Evolutionary conservation across 2,329 filamentous ascomycete species (phyloP), one percentile per base, ranked within the genome.

Genomic region (Clathrospora elynae): DNA sequence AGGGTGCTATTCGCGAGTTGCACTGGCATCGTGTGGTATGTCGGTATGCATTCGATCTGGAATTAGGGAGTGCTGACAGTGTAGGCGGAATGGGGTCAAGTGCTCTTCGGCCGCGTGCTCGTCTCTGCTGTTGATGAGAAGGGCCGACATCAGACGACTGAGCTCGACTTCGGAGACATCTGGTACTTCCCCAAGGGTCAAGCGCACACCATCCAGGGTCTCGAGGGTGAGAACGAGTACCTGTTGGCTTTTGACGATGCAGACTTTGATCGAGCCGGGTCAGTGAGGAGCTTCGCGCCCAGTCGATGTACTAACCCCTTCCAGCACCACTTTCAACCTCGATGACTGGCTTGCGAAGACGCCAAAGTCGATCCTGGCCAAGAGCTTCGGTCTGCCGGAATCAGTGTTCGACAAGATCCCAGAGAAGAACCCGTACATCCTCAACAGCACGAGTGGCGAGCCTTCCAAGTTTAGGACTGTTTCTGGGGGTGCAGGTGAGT

Each of bases 311-410:
- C 39, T 51, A 11, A 44, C 55, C 3, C 13, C 9, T n/a, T 30
- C 5, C 23, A 67, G 81, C n/a, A 85, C 82, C 0, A 87, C 85
- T 1, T 88, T 87, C 74, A 85, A 83, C 70, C 75, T 87, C 16
- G 83, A 84, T 50, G 84, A 88, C 70, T 87, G 84, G 84, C 75
- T 88, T 23, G 71, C 78, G 0, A 84, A 86, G 59, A 87, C 84
- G 0, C 84, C 85, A 0, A 80, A 78, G 40, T 71, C 74, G 1
- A 74, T 88, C 30, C 72, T 87, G 0, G 83, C 84, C 23, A 86
- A 85, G 71, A 87, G 87, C 71, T 87, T 87, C 51, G 82, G 82
- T 14, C 75, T 87, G 13, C 73, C 80, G 34, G 74, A 76, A 14
- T 77, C 77, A 0, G 75, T 84, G 31, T 87, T 87, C 49, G 73